These are phyloP conservation scores for Pyronema omphalodes DNA, from an alignment of 495 filamentous ascomycete genomes.

Conservation along the genomic window DNA sequence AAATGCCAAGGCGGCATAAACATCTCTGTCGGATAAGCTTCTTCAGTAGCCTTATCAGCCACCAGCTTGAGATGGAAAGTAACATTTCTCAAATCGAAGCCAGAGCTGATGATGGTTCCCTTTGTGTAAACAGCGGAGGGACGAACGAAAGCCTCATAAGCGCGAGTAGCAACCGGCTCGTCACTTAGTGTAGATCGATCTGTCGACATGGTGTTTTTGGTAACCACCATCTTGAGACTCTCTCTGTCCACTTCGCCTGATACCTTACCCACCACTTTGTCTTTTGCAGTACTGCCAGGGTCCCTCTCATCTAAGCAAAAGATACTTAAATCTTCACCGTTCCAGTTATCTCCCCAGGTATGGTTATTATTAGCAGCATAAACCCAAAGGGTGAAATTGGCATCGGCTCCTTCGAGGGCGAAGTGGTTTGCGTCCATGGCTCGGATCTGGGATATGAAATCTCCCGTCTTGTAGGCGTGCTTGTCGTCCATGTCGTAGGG, in stretches of 20 bases:
- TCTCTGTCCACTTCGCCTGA: constrained; percentile 36
- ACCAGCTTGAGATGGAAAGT: constrained; percentile 51
- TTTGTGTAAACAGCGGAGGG: constrained; percentile 62
- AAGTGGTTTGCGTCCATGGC: constrained; percentile 97
- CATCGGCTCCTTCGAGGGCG: constrained; percentile 60
- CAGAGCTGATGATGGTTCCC: constrained; percentile 46
- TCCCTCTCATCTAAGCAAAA: constrained; percentile 58
- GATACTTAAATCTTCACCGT: constrained; percentile 90
- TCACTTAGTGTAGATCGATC: constrained; percentile 31
- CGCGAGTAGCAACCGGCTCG: constrained; percentile 43
- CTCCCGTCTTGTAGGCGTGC: constrained; percentile 84
- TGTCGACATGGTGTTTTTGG: constrained; percentile 47
- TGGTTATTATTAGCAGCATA: constrained; percentile 76
- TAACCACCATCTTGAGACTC: constrained; percentile 55
- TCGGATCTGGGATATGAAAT: constrained; percentile 80
- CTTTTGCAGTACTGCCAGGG: constrained; percentile 26
- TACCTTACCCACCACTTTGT: constrained; percentile 7
- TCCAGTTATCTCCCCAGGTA: constrained; percentile 85
- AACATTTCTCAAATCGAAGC: constrained; percentile 61
- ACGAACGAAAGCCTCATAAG: constrained; percentile 79
- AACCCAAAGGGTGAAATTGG: constrained; percentile 72
- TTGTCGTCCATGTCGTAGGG: constrained; percentile 98
- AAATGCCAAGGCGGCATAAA: constrained; percentile 91
- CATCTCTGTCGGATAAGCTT: constrained; percentile 58
- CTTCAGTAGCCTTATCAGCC: constrained; percentile 31